Evolutionary conservation across 495 filamentous ascomycete genomes (phyloP), one percentile per base, ranked within the genome.

Genomic region (Rostrohypoxylon terebratum): DNA sequence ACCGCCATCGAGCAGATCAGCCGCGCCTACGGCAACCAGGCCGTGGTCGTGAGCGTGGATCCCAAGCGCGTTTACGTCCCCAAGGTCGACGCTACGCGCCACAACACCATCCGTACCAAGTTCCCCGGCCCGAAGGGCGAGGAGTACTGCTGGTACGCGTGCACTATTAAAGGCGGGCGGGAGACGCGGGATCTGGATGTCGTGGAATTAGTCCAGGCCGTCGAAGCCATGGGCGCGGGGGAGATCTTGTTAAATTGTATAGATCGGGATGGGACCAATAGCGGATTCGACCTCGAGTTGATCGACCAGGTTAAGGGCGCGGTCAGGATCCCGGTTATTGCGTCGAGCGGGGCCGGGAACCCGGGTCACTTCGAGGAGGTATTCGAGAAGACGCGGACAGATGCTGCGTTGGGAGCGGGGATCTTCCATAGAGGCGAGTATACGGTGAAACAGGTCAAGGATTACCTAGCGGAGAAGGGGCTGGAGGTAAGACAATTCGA

Each of bases 361-460:
- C 96, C 96, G 14, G 87, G 80, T 0, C 96, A 99, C 79, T 99
- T 99, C 80, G 85, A 87, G 44, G 93, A 99, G 77, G 96, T 98
- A 16, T 98, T 98, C 81, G 82, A 85, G 66, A 83, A 90, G 78
- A 98, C 96, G 23, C 85, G 85, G 13, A 94, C 94, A 13, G 96
- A 99, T 84, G 96, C 96, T 34, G 96, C 96, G 28, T 78, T 99
- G 34, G 96, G 96, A 14, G 96, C 96, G 23, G 96, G 96, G 57
- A 99, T 99, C 90, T 99, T 99, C 78, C 96, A 99, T 82, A 86
- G 96, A 31, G 92, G 90, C 28, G 95, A 99, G 81, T 98, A 94
- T 77, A 97, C 94, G 0, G 94, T 99, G 8, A 89, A 90, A 77
- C 89, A 98, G 69, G 96, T 99, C n/a, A 99, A 98, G 79, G 89